Conservation (phyloP, 805 yeast species). For the Yarrowia keelungensis region DNA sequence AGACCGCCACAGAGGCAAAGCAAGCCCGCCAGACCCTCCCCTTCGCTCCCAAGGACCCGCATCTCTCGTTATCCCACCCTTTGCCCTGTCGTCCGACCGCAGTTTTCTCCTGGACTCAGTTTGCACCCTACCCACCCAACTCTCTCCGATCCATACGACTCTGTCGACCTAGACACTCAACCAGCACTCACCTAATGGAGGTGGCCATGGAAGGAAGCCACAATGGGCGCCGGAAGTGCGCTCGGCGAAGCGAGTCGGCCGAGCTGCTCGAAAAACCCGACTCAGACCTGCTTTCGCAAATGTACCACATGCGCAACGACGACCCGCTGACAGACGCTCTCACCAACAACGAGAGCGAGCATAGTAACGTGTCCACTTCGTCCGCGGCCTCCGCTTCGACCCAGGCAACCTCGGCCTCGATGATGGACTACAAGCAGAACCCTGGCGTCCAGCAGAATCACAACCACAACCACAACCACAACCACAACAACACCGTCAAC, state of each 20-base stretch:
- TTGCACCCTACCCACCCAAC: conserved; percentile 10
- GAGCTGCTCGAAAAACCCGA: conserved; percentile 33
- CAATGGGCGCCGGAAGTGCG: conserved; percentile 23
- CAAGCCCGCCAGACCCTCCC: too few species aligned
- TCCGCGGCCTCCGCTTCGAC: conserved; percentile 14
- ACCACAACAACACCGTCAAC: background rate
- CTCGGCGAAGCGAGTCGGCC: conserved; percentile 29
- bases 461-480: background rate
- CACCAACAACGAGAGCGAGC: conserved; percentile 21
- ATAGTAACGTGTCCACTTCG: conserved; percentile 24
- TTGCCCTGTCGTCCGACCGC: background rate
- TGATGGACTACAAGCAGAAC: conserved; percentile 5
- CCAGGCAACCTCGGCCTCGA: conserved; percentile 17
- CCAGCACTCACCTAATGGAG: conserved; percentile 12
- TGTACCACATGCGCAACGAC: conserved; percentile 29
- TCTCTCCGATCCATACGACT: conserved; percentile 7
- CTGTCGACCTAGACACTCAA: conserved; percentile 3
- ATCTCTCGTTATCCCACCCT: too few species aligned
- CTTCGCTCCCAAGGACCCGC: too few species aligned
- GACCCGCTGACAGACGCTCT: conserved; percentile 25
- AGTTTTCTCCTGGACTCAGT: conserved; percentile 19
- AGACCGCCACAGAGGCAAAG: too few species aligned
- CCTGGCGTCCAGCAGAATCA: too few species aligned
- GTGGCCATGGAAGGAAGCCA: conserved; percentile 37
- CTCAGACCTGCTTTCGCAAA: conserved; percentile 13